Evolutionary conservation across 2,329 filamentous ascomycete genomes (phyloP).

Genomic region (Pestalotiopsis sp.): DNA sequence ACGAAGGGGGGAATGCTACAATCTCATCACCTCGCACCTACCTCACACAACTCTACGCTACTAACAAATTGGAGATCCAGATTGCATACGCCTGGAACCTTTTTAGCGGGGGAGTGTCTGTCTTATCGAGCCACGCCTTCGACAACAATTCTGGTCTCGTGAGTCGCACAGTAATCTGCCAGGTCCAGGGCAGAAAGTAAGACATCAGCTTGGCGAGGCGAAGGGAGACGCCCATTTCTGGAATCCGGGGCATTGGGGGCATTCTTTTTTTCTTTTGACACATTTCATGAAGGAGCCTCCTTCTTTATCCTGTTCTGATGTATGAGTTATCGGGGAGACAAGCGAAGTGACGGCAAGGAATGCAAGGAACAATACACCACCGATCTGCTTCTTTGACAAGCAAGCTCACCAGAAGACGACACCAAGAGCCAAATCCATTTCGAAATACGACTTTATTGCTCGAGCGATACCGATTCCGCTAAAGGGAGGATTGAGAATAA

Average conservation of each 20-base stretch:
- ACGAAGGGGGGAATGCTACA: no score
- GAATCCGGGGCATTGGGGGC: neutral
- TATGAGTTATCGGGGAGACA: neutral
- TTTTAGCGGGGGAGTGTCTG: no score
- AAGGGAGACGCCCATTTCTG: neutral
- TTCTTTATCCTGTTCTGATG: neutral
- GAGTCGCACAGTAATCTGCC: neutral
- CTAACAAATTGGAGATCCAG: no score
- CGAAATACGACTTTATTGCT: neutral
- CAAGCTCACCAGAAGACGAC: neutral
- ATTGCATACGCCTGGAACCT: no score
- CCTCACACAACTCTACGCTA: no score
- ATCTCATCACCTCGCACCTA: no score
- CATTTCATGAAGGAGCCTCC: neutral
- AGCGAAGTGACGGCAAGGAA: neutral
- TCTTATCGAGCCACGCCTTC: no score
- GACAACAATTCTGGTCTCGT: no score
- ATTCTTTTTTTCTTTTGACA: neutral
- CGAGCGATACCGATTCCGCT: neutral
- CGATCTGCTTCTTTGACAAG: neutral
- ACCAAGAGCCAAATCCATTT: neutral
- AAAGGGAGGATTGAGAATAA: neutral
- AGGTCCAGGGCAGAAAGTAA: neutral
- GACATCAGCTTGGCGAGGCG: neutral
- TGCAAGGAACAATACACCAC: neutral